These are phyloP conservation scores for Exophiala dermatitidis DNA, from an alignment of 2,329 filamentous ascomycete species.

Conservation along the genomic window DNA sequence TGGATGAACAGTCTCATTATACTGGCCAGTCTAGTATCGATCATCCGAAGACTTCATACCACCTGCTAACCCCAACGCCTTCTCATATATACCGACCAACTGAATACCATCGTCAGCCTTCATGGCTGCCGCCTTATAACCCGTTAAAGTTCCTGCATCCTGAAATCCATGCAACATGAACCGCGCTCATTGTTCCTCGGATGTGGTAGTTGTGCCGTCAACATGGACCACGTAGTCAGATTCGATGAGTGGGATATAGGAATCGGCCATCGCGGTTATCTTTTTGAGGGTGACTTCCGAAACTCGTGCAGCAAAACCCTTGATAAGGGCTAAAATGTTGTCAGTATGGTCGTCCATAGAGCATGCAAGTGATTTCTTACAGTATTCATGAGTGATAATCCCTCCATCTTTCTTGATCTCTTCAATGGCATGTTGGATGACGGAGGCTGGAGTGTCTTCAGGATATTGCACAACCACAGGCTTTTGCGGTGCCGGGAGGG, in stretches of 20 bases:
- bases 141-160: neutral
- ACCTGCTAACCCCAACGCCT: no score
- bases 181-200: neutral
- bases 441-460: conserved; percentile 56
- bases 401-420: conserved; percentile 64
- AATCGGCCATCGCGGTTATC: conserved; percentile 55
- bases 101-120: neutral
- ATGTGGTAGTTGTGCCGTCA: conserved; percentile 24
- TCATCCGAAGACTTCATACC: no score
- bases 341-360: conserved; percentile 19
- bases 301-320: conserved; percentile 70
- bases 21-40: no score
- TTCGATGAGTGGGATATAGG: conserved; percentile 63
- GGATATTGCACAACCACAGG: conserved; percentile 74
- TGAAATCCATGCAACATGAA: neutral
- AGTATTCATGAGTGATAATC: conserved; percentile 72
- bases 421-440: conserved; percentile 65
- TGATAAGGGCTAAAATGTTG: conserved; percentile 39
- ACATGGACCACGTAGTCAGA: conserved; percentile 63
- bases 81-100: no score
- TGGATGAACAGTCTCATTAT: no score
- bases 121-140: neutral
- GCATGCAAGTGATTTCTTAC: conserved; percentile 42
- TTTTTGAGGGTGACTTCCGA: conserved; percentile 61
- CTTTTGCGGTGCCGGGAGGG: conserved; percentile 47